Conservation (phyloP, 106 monocot genomes). For the Gastrodia elata region DNA sequence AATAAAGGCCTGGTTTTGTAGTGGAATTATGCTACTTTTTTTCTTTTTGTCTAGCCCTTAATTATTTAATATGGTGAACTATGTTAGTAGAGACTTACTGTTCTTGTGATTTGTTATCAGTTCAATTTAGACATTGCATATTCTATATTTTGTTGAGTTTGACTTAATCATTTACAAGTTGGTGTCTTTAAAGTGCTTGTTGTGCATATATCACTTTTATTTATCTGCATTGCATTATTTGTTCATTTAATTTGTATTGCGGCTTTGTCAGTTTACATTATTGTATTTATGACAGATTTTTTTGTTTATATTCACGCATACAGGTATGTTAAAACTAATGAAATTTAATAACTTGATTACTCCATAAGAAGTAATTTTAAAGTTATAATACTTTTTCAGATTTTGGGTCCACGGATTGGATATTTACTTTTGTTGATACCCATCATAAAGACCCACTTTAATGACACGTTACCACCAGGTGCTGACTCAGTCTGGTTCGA, state of each 20-base stretch:
- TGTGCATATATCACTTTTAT: not conserved
- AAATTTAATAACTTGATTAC: not conserved
- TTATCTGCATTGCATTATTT: not conserved
- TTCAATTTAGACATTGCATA: too few species aligned
- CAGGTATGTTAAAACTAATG: not conserved
- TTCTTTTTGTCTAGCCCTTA: too few species aligned
- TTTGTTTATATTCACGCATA: not conserved
- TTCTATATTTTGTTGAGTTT: not conserved
- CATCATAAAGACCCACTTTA: conserved; percentile 76
- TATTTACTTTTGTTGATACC: conserved; percentile 74
- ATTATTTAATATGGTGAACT: too few species aligned
- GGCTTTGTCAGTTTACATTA: not conserved
- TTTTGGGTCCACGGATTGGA: conserved; percentile 68
- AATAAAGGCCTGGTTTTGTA: too few species aligned
- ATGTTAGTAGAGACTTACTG: too few species aligned
- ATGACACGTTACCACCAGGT: conserved; percentile 73
- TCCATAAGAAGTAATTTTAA: not conserved
- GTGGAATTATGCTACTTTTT: too few species aligned
- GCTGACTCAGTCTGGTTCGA: conserved; percentile 88
- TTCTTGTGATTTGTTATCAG: too few species aligned
- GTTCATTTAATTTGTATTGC: not conserved
- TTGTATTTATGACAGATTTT: not conserved
- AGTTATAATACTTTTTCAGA: conserved; percentile 26
- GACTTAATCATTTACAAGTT: not conserved
- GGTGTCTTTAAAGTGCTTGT: not conserved